phyloP scores from a whole-genome alignment of 1,284 basidiomycete species.

The Pisolithus thermaeus region DNA sequence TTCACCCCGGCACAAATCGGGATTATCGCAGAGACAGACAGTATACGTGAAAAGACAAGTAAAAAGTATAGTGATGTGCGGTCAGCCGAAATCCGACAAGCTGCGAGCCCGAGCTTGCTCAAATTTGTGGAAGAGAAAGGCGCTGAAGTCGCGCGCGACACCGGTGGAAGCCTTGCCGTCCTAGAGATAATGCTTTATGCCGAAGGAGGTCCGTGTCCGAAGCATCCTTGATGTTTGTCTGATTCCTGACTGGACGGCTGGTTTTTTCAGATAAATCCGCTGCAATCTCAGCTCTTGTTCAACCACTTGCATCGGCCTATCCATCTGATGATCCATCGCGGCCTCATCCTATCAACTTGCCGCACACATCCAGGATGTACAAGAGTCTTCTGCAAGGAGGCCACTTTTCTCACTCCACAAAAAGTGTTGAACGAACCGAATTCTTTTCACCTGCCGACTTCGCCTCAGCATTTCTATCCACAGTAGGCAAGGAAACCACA shows the following conservation, averaged over 20 bases:
- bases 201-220: slow-evolving; percentile 59
- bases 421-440: slow-evolving; percentile 41
- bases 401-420: slow-evolving; percentile 66
- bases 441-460: slow-evolving; percentile 54
- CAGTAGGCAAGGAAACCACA: slow-evolving; percentile 51
- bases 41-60: slow-evolving; percentile 49
- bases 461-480: slow-evolving; percentile 51
- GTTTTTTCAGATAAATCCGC: slow-evolving; percentile 56
- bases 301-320: slow-evolving; percentile 50
- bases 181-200: slow-evolving; percentile 78
- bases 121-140: slow-evolving; percentile 60
- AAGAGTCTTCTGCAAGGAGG: slow-evolving; percentile 87
- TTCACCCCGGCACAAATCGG: slow-evolving; percentile 77
- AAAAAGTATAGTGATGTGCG: slow-evolving; percentile 69
- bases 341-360: slow-evolving; percentile 70
- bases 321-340: slow-evolving; percentile 41
- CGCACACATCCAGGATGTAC: slow-evolving; percentile 76
- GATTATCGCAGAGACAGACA: slow-evolving; percentile 65
- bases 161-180: slow-evolving; percentile 72
- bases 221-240: slow-evolving; percentile 1
- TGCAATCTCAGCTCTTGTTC: slow-evolving; percentile 55
- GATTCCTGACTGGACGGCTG: not conserved
- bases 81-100: slow-evolving; percentile 60
- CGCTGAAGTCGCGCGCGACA: slow-evolving; percentile 58
- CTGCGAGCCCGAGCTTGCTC: slow-evolving; percentile 67